A percentile compares a stretch with the other conserved stretches of the same genome.
These are phyloP conservation scores for Pyrenochaeta sp. DNA, from an alignment of 2,329 filamentous ascomycete genomes.

Conservation along the genomic window DNA sequence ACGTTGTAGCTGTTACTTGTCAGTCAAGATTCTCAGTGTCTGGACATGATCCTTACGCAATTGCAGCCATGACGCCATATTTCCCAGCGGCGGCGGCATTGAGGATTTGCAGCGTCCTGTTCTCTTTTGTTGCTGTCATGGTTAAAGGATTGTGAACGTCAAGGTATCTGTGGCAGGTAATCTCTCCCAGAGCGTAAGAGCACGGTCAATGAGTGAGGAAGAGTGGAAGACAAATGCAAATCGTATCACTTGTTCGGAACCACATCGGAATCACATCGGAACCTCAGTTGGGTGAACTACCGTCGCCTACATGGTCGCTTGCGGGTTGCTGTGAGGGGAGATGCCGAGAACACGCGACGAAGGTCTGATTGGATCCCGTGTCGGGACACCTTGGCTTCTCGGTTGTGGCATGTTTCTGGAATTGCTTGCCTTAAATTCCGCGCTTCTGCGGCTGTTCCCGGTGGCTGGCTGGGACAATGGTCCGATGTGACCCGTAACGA, in stretches of 20 bases:
- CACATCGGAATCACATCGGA: constrained; percentile 9
- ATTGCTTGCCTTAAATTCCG: not conserved
- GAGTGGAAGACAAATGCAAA: not conserved
- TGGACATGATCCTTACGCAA: constrained; percentile 33
- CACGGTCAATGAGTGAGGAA: not conserved
- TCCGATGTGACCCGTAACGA: constrained; percentile 30
- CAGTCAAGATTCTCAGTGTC: not conserved
- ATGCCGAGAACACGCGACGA: constrained; percentile 4
- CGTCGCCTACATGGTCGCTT: not conserved
- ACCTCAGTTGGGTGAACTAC: not conserved
- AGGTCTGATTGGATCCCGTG: constrained; percentile 16
- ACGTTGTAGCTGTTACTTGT: constrained; percentile 40
- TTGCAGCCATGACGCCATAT: constrained; percentile 65
- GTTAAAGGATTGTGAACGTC: not conserved
- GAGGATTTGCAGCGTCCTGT: constrained; percentile 58
- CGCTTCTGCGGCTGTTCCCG: not conserved
- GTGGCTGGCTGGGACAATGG: not conserved
- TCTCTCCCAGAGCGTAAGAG: not conserved
- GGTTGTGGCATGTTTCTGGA: not conserved
- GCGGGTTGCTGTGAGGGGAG: not conserved
- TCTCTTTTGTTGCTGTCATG: constrained; percentile 27
- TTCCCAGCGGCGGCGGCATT: constrained; percentile 63
- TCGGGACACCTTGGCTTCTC: constrained; percentile 3
- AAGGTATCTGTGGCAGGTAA: too few species aligned
- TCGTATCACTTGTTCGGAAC: constrained; percentile 9